A percentile compares a stretch with the other conserved stretches of the same genome.
Evolutionary conservation across 2,329 filamentous ascomycete genomes (phyloP).

Genomic region (Aureobasidium sp.): DNA sequence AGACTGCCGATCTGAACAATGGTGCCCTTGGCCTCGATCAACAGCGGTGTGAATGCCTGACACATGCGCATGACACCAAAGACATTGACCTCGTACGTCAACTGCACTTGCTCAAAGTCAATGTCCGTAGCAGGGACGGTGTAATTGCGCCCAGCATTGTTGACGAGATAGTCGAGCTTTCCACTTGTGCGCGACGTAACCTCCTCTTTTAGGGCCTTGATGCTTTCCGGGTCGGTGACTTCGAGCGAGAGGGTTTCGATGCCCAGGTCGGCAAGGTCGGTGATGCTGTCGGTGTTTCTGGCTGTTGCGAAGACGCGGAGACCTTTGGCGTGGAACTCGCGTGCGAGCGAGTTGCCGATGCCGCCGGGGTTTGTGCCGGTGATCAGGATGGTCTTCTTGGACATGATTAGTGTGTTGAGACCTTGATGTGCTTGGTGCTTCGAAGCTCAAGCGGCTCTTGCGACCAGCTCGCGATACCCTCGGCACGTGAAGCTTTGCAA

Average conservation of each 20-base stretch:
- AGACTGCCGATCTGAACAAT: conserved; percentile 35
- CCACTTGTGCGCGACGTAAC: conserved; percentile 42
- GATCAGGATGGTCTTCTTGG: conserved; percentile 28
- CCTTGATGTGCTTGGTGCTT: not conserved
- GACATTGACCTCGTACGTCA: conserved; percentile 49
- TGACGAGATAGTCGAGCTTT: conserved; percentile 51
- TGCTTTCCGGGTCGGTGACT: conserved; percentile 45
- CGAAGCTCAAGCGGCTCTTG: not conserved
- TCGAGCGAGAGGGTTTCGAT: conserved; percentile 51
- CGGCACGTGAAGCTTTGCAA: not conserved
- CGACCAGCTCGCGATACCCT: not conserved
- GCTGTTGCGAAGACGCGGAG: conserved; percentile 54
- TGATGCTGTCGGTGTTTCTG: conserved; percentile 43
- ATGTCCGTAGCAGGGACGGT: conserved; percentile 52
- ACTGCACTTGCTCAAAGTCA: conserved; percentile 40
- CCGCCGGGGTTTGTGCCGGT: conserved; percentile 46
- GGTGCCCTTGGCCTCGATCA: conserved; percentile 38
- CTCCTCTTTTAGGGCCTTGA: conserved; percentile 41
- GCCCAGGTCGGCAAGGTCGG: conserved; percentile 42
- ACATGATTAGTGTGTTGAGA: not conserved
- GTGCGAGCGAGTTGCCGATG: conserved; percentile 53
- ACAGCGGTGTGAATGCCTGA: conserved; percentile 48
- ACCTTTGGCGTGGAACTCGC: conserved; percentile 48
- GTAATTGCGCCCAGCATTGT: conserved; percentile 53
- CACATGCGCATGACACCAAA: conserved; percentile 53